Evolutionary conservation across 2,329 filamentous ascomycete species (phyloP), one percentile per base, ranked within the genome.

Genomic region (Orbilia quercus): DNA sequence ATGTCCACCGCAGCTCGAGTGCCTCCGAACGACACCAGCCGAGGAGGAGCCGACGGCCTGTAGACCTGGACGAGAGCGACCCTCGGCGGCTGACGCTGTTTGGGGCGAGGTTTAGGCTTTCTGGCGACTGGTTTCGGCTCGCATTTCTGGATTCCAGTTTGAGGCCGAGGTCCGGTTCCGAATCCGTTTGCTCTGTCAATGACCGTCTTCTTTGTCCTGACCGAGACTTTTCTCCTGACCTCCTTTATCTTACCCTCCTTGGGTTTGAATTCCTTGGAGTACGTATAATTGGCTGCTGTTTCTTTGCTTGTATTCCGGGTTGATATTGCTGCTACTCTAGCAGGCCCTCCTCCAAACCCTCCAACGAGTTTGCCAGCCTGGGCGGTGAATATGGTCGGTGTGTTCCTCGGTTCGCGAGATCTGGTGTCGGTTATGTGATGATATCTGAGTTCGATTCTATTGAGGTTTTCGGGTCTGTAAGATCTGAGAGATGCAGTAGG

Each of bases 401-500:
- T 45, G 47, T 31, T 40, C 28, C 48, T 55, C 36, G 51, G 58
- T 51, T 59, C 44, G 45, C 23, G 31, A 4, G 36, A 44, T 11
- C 48, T 9, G n/a, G 20, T 20, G 36, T 63, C 55, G 57, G 51
- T 38, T 34, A 54, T 31, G 34, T 74, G 57, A 48, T 64, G 50
- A 48, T 74, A 69, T 42, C 53, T 74, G 47, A 67, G 70, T 48
- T 28, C 64, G 38, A 55, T 51, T 31, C 58, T 22, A 31, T 65
- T 58, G 36, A 63, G 45, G 38, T 62, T 25, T 69, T 69, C 70
- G 48, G 53, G 45, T 31, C 57, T 44, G 44, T 50, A 58, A 51
- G 63, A 22, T 65, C 63, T 60, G 51, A 69, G 63, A 51, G 63
- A 50, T 34, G 70, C 60, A 55, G 62, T 69, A 74, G 62, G 70